Base-by-base conservation (phyloP, 208 protist species). In the Leishmania arabica region DNA sequence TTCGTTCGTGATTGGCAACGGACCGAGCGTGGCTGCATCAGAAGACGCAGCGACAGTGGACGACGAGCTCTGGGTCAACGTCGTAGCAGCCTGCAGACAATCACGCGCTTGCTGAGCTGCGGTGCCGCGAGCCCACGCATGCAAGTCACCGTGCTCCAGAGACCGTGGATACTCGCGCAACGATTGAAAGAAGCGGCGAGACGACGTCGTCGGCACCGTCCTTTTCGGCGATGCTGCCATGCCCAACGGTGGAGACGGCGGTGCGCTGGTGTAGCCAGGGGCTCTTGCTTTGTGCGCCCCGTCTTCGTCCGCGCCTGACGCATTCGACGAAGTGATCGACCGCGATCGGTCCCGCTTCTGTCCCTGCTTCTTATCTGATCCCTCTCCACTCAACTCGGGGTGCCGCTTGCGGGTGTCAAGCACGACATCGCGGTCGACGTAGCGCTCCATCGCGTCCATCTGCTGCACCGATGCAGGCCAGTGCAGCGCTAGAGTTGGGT, bases 391-490 rank as follows among this genome's bases (percentile, higher is more conserved):
- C 78, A 86, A 54, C 34, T 79, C 54, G 15, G 82, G 82, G 47
- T 86, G 78, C n/a, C 86, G 73, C 75, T 84, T 86, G 24, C 84
- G 84, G 13, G 80, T 81, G 27, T 83, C 77, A 11, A 84, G 82
- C 47, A 88, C 75, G 13, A 86, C 71, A 72, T 86, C 84, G 11
- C 84, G 87, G 65, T 89, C 83, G 0, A 74, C 86, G 69, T 89
- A 89, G 70, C 80, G 80, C 73, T 89, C 83, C 64, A 89, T 84
- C 54, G 60, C 70, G 68, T 82, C 82, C 47, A 89, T 64, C 45
- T 80, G 74, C 60, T 53, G 68, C 27, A 51, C 79, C 19, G 79
- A 84, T 17, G 70, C 66, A 27, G 79, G 85, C 76, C 79, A 89
- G 66, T 89, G 81, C 40, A 76, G 45, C 13, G 82, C 77, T 40